Evolutionary conservation across 345 rosid genomes (phyloP).

Genomic region (Lenwebbia sp.): DNA sequence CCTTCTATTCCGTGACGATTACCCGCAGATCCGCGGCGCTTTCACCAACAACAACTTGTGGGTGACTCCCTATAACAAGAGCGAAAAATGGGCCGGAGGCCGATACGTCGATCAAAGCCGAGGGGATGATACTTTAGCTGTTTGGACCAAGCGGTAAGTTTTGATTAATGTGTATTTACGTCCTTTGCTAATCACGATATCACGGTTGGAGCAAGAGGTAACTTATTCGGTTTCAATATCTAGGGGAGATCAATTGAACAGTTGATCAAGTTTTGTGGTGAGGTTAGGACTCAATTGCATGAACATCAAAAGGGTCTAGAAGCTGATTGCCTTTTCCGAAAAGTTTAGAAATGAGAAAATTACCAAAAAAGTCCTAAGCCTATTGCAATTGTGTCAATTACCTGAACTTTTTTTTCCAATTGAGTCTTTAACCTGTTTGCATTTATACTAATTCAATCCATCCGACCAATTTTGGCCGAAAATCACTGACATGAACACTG

Average conservation of each 20-base stretch:
- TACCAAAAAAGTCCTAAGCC: too few relatives aligned
- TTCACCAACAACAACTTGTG: constrained; percentile 53
- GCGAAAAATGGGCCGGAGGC: constrained; percentile 63
- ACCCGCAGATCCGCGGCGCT: constrained; percentile 50
- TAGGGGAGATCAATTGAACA: neutral
- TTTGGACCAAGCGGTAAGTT: constrained; percentile 50
- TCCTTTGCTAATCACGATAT: neutral
- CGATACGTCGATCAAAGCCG: constrained; percentile 34
- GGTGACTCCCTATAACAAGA: constrained; percentile 53
- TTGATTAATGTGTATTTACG: neutral
- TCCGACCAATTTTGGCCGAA: too few relatives aligned
- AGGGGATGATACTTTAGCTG: constrained; percentile 66
- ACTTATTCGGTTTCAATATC: neutral
- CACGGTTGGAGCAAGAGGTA: neutral
- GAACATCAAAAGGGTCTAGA: neutral
- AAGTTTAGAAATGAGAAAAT: neutral
- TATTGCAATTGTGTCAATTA: too few relatives aligned
- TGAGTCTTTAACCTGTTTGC: too few relatives aligned
- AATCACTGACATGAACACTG: too few relatives aligned
- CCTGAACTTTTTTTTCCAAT: too few relatives aligned
- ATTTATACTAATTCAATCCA: too few relatives aligned
- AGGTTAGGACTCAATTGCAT: too few relatives aligned
- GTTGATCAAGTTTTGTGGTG: too few relatives aligned
- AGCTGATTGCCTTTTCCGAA: neutral
- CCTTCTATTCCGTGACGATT: constrained; percentile 43